Conservation (phyloP, 805 yeast species). For the Wickerhamia fluorescens region DNA sequence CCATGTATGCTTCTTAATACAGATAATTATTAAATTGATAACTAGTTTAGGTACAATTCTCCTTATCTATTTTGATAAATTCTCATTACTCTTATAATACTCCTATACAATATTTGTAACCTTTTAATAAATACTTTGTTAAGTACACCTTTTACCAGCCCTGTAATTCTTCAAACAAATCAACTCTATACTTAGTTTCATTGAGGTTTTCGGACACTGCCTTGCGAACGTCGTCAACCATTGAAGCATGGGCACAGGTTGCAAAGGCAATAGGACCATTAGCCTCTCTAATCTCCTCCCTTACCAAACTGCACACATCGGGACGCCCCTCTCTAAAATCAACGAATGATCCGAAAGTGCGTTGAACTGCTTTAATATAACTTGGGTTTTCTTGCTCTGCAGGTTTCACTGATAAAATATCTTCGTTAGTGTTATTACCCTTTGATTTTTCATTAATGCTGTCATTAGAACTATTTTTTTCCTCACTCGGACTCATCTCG, state of each 20-base stretch:
- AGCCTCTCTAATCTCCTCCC: conserved; percentile 27
- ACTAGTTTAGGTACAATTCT: too few relatives aligned
- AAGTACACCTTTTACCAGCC: conserved; percentile 26
- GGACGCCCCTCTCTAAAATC: conserved; percentile 43
- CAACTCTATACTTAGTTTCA: conserved; percentile 22
- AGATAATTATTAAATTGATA: too few relatives aligned
- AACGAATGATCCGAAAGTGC: conserved; percentile 23
- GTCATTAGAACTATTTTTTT: conserved; percentile 3
- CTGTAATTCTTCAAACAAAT: conserved; percentile 30
- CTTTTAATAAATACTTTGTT: too few relatives aligned
- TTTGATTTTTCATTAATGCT: neutral
- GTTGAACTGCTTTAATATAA: conserved; percentile 8
- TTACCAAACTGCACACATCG: conserved; percentile 25
- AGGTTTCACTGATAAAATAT: too few relatives aligned
- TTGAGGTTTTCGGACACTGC: conserved; percentile 21
- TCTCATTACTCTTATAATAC: too few relatives aligned
- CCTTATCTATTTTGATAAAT: too few relatives aligned
- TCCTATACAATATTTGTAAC: neutral
- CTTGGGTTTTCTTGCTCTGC: neutral
- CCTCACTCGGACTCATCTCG: conserved; percentile 2
- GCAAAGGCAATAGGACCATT: conserved; percentile 39
- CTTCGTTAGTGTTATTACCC: too few relatives aligned
- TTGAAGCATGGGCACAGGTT: conserved; percentile 42
- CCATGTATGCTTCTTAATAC: neutral
- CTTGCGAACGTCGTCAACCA: conserved; percentile 31